phyloP scores from a whole-genome alignment of 2,329 filamentous ascomycete genomes.

The Tolypocladium cylindrosporum region DNA sequence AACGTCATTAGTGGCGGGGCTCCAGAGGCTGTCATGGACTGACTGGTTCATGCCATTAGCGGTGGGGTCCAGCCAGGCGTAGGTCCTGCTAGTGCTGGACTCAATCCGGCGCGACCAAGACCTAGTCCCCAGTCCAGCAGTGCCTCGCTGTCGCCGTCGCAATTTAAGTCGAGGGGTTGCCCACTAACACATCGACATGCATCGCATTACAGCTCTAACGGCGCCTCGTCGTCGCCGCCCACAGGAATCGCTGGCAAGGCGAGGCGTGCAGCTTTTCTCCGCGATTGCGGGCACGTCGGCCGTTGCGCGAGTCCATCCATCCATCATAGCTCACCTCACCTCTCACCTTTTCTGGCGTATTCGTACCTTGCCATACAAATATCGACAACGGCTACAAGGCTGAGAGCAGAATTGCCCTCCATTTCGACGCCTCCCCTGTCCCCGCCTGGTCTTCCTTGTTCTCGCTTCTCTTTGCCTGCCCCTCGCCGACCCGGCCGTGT shows the following conservation, averaged over 20 bases:
- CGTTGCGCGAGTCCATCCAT: neutral
- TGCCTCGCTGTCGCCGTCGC: neutral
- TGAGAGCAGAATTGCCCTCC: neutral
- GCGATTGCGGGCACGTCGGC: conserved; percentile 5
- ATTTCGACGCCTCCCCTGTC: too few relatives aligned
- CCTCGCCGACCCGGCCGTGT: neutral
- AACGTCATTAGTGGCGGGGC: neutral
- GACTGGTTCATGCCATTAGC: neutral
- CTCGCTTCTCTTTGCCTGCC: neutral
- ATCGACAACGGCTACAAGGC: neutral
- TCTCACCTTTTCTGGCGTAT: neutral
- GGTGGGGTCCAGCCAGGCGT: neutral
- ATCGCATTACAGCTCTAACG: neutral
- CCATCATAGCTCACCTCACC: neutral
- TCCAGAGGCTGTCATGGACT: neutral
- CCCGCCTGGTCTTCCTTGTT: neutral
- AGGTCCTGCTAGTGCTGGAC: neutral
- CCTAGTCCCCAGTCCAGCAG: neutral
- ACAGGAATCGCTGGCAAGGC: neutral
- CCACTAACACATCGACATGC: neutral
- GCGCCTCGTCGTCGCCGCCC: neutral
- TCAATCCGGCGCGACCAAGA: neutral
- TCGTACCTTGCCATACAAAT: neutral
- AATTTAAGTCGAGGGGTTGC: neutral
- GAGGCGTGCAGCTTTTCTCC: neutral